Evolutionary conservation across 2,329 filamentous ascomycete genomes (phyloP).

Genomic region (Colletotrichum magnum): DNA sequence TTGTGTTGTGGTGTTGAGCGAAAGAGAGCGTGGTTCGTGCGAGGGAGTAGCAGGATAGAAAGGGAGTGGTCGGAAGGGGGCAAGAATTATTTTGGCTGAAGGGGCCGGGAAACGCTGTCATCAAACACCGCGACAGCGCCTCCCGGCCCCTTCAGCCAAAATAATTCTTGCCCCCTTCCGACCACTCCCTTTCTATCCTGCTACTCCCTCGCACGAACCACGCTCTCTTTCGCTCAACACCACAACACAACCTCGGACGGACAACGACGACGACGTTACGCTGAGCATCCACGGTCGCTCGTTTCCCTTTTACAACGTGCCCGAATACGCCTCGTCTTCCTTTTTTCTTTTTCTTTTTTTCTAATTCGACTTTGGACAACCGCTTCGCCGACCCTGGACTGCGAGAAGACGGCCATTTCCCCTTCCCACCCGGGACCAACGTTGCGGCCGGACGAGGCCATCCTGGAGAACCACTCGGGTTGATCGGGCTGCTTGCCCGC

Average conservation of each 20-base stretch:
- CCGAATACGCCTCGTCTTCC: constrained; percentile 1
- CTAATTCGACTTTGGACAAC: constrained; percentile 2
- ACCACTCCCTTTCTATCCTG: constrained; percentile 40
- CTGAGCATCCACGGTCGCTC: constrained; percentile 36
- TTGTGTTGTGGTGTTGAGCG: too few species aligned
- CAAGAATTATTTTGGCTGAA: too few species aligned
- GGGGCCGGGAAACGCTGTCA: constrained; percentile 41
- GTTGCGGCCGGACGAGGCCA: constrained; percentile 50
- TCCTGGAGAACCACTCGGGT: constrained; percentile 58
- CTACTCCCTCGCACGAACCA: constrained; percentile 40
- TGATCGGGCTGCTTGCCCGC: constrained; percentile 53
- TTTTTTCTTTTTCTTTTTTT: not conserved
- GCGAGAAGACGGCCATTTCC: constrained; percentile 1
- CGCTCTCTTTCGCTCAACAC: constrained; percentile 31
- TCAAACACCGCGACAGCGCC: constrained; percentile 41
- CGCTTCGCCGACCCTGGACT: constrained; percentile 26
- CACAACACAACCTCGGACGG: constrained; percentile 38
- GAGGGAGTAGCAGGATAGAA: too few species aligned
- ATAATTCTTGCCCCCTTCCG: constrained; percentile 42
- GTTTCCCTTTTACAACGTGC: constrained; percentile 23
- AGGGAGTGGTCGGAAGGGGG: too few species aligned
- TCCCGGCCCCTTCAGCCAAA: constrained; percentile 40
- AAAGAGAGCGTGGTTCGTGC: too few species aligned
- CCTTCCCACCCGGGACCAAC: constrained; percentile 32
- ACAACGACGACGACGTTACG: constrained; percentile 36